A percentile compares a stretch with the other conserved stretches of the same genome.
phyloP scores from a whole-genome alignment of 2,329 filamentous ascomycete genomes.

The Stemphylium vesicarium region DNA sequence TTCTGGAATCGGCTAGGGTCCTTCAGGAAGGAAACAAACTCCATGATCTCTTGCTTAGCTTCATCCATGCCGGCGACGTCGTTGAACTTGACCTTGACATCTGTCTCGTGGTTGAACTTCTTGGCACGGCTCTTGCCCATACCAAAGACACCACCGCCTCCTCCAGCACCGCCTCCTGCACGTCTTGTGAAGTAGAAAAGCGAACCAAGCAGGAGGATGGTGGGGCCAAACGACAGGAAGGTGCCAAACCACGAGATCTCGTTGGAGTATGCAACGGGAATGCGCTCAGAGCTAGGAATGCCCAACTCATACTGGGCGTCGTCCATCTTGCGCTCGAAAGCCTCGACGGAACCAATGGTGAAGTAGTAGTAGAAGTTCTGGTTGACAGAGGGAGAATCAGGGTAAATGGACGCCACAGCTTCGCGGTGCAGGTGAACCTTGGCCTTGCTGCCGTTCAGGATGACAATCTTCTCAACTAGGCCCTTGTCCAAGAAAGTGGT shows the following conservation, averaged over 20 bases:
- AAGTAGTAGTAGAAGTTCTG: conserved; percentile 86
- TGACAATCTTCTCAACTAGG: conserved; percentile 87
- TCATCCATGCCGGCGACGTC: conserved; percentile 99
- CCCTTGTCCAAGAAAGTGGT: conserved; percentile 95
- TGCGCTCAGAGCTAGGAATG: conserved; percentile 86
- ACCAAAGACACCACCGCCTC: conserved; percentile 78
- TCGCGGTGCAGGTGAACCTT: conserved; percentile 81
- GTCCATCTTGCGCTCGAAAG: conserved; percentile 88
- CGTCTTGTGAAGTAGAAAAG: conserved; percentile 80
- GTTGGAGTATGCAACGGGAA: conserved; percentile 85
- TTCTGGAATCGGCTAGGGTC: conserved; percentile 91
- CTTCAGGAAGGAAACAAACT: conserved; percentile 97
- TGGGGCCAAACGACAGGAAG: conserved; percentile 83
- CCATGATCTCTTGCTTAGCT: conserved; percentile 98
- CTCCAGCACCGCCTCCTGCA: conserved; percentile 68
- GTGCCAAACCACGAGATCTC: conserved; percentile 76
- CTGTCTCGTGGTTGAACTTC: conserved; percentile 95
- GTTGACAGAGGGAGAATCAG: conserved; percentile 73
- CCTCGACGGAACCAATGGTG: conserved; percentile 91
- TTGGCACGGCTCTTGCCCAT: conserved; percentile 96
- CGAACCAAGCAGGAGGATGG: conserved; percentile 81
- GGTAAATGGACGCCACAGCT: conserved; percentile 73
- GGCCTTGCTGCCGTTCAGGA: conserved; percentile 78
- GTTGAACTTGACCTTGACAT: conserved; percentile 94
- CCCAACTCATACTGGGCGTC: conserved; percentile 85